Percentiles rank a stretch among this genome's conserved stretches.
phyloP scores from a whole-genome alignment of 345 rosid species.

The Nasturtium officinale region DNA sequence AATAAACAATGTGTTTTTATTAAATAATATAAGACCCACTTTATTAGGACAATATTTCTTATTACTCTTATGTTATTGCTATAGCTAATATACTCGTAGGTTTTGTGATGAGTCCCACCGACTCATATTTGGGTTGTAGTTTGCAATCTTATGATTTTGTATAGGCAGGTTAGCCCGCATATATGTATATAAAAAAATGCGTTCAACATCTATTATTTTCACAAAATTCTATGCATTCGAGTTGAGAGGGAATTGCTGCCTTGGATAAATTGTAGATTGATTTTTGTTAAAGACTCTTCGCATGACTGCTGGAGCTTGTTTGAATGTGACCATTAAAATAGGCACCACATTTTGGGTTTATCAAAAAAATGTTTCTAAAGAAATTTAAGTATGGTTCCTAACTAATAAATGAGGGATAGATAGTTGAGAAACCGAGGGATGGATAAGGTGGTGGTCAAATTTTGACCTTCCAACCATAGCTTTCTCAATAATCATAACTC shows the following conservation, averaged over 20 bases:
- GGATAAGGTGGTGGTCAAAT: constrained; percentile 6
- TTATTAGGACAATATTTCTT: not conserved
- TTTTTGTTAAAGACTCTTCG: no score
- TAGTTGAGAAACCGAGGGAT: not conserved
- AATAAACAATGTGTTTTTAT: not conserved
- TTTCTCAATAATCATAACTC: not conserved
- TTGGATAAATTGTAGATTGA: not conserved
- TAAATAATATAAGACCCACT: not conserved
- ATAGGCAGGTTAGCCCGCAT: not conserved
- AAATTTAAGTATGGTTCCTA: not conserved
- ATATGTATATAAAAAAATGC: no score
- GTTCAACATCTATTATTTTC: no score
- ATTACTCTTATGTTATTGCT: not conserved
- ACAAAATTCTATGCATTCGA: not conserved
- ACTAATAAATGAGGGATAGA: not conserved
- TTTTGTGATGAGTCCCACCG: not conserved
- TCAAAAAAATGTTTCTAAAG: not conserved
- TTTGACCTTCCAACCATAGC: no score
- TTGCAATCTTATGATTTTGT: not conserved
- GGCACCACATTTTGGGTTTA: constrained; percentile 5
- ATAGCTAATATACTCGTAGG: not conserved
- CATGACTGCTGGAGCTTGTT: not conserved
- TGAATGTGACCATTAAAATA: constrained; percentile 1
- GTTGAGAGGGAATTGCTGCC: not conserved
- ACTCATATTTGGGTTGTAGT: not conserved